Conservation (phyloP, 208 protist genomes). For the Wallacemonas sp. region DNA sequence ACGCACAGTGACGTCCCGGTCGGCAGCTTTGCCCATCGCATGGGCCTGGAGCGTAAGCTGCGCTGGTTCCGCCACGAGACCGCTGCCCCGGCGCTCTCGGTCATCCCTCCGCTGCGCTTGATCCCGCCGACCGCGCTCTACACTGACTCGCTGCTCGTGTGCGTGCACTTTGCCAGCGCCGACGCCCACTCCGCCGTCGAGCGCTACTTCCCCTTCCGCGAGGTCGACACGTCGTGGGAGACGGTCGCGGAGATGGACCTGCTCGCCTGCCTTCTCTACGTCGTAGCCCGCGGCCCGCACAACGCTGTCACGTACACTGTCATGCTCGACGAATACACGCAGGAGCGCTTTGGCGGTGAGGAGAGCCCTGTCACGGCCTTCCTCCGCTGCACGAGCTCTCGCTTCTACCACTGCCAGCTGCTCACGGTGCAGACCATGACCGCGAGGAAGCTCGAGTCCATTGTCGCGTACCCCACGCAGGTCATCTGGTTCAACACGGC, state of each 20-base stretch:
- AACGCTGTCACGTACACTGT: conserved; percentile 34
- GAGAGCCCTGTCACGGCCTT: conserved; percentile 44
- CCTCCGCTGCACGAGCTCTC: conserved; percentile 44
- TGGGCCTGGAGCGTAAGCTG: conserved; percentile 12
- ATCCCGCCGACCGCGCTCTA: conserved; percentile 20
- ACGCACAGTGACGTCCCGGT: not conserved
- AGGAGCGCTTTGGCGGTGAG: conserved; percentile 55
- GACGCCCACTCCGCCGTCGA: conserved; percentile 22
- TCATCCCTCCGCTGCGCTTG: not conserved
- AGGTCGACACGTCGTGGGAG: conserved; percentile 75
- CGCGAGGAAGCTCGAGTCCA: not conserved
- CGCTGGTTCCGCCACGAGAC: not conserved
- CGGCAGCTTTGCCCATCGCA: conserved; percentile 5
- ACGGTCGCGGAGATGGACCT: conserved; percentile 75
- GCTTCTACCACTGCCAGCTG: conserved; percentile 32
- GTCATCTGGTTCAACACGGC: not conserved
- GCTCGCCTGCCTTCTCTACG: conserved; percentile 73
- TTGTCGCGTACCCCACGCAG: conserved; percentile 20
- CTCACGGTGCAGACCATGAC: not conserved
- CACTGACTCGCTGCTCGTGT: conserved; percentile 34
- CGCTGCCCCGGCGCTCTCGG: not conserved
- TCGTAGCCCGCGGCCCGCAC: conserved; percentile 39
- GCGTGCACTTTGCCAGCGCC: conserved; percentile 34
- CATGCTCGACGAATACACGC: conserved; percentile 48
- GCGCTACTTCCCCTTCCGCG: conserved; percentile 60